Conservation (phyloP, 106 monocot species). For the Dioscorea zingiberensis region DNA sequence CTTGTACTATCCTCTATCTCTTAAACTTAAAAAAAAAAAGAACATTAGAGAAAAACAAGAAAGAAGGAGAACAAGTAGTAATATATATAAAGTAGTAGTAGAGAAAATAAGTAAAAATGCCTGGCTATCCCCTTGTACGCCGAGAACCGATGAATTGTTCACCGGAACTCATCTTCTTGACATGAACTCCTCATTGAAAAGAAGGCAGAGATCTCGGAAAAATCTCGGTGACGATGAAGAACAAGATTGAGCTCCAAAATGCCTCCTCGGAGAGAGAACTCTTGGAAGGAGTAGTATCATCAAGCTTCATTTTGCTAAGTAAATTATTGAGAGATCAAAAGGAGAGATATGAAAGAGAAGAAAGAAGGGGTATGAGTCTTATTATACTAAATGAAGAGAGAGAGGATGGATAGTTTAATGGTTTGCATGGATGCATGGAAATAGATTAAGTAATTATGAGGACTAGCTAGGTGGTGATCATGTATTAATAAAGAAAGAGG, state of each 20-base stretch:
- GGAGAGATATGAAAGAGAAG: background rate
- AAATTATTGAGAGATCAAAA: background rate
- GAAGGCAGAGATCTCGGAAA: background rate
- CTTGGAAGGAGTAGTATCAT: background rate
- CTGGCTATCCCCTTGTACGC: conserved; percentile 1
- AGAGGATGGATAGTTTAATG: background rate
- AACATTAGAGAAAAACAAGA: background rate
- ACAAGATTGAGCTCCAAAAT: no score
- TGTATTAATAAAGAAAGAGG: no score
- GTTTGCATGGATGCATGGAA: background rate
- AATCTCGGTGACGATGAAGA: background rate
- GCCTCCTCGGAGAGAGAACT: background rate
- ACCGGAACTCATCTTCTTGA: background rate
- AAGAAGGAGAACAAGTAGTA: background rate
- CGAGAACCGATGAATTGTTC: background rate
- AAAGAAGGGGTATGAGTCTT: background rate
- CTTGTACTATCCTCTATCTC: background rate
- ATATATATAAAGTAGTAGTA: background rate
- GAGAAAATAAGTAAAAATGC: background rate
- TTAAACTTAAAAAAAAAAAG: background rate
- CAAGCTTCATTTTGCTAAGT: background rate
- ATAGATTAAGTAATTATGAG: background rate
- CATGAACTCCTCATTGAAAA: background rate
- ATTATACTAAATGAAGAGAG: background rate
- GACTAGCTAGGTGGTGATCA: no score